phyloP scores from a whole-genome alignment of 148 eudicot genomes.

The Arbutus unedo region DNA sequence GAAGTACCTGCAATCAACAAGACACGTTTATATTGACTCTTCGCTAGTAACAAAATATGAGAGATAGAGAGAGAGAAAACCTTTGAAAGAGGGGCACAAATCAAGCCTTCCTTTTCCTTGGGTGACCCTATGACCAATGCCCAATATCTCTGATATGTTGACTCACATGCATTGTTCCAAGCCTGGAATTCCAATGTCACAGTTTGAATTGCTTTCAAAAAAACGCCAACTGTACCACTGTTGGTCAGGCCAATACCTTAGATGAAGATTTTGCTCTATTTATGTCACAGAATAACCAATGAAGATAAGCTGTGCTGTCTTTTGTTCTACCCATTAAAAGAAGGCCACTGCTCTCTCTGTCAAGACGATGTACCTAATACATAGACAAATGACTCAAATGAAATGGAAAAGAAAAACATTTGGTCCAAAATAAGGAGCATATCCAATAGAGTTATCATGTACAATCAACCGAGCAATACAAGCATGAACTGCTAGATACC shows the following conservation, averaged over 20 bases:
- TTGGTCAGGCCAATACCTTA: constrained; percentile 44
- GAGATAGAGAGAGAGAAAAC: constrained; percentile 28
- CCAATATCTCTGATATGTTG: constrained; percentile 80
- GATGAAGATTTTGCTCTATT: constrained; percentile 48
- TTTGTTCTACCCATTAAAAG: constrained; percentile 87
- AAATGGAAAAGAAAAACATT: background rate
- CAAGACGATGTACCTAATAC: constrained; percentile 85
- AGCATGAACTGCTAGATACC: background rate
- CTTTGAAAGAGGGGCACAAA: constrained; percentile 85
- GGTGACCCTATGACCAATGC: constrained; percentile 89
- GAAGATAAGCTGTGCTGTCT: constrained; percentile 64
- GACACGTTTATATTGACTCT: background rate
- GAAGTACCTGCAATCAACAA: constrained; percentile 53
- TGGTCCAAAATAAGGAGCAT: constrained; percentile 2
- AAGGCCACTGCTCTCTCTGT: constrained; percentile 90
- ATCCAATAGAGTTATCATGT: background rate
- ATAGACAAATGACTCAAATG: background rate
- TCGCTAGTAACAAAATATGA: background rate
- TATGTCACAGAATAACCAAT: constrained; percentile 57
- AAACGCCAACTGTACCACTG: background rate
- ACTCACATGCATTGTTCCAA: constrained; percentile 67
- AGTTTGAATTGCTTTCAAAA: background rate
- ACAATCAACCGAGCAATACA: background rate
- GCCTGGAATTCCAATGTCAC: constrained; percentile 38
- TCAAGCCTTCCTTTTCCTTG: constrained; percentile 77